phyloP scores from a whole-genome alignment of 768 basidiomycete genomes.

The Calvatia gigantea region DNA sequence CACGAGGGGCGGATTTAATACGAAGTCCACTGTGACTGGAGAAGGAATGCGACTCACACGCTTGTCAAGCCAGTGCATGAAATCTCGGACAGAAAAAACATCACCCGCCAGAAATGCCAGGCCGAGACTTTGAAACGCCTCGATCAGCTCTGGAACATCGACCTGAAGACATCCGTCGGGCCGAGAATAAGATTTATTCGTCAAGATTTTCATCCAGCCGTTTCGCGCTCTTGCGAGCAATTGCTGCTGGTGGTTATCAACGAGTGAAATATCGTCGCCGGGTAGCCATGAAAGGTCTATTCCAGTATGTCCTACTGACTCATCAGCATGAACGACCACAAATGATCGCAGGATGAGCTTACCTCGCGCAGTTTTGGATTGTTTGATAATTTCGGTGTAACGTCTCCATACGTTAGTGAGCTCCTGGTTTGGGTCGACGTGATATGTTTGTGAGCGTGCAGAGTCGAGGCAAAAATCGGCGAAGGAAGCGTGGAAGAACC shows the following conservation, averaged over 20 bases:
- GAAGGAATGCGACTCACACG: not conserved
- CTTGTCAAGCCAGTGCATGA: not conserved
- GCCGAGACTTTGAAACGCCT: not conserved
- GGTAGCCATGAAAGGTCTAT: not conserved
- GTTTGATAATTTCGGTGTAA: not conserved
- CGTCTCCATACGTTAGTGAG: not conserved
- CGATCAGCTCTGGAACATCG: not conserved
- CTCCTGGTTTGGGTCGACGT: not conserved
- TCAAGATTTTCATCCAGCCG: not conserved
- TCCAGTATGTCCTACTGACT: not conserved
- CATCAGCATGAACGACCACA: not conserved
- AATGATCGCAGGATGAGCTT: not conserved
- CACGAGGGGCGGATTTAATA: too few relatives aligned
- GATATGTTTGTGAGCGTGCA: not conserved
- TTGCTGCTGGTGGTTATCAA: not conserved
- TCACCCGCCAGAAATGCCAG: not conserved
- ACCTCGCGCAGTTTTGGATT: not conserved
- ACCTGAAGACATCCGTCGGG: not conserved
- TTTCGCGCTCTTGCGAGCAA: not conserved
- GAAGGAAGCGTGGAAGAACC: slow-evolving; percentile 2
- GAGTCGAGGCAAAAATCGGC: not conserved
- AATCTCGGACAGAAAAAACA: not conserved
- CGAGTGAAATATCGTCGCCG: not conserved
- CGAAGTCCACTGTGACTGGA: not conserved
- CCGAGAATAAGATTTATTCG: too few relatives aligned